Evolutionary conservation across 768 basidiomycete species (phyloP), one percentile per base, ranked within the genome.

Genomic region (Bullera alba): DNA sequence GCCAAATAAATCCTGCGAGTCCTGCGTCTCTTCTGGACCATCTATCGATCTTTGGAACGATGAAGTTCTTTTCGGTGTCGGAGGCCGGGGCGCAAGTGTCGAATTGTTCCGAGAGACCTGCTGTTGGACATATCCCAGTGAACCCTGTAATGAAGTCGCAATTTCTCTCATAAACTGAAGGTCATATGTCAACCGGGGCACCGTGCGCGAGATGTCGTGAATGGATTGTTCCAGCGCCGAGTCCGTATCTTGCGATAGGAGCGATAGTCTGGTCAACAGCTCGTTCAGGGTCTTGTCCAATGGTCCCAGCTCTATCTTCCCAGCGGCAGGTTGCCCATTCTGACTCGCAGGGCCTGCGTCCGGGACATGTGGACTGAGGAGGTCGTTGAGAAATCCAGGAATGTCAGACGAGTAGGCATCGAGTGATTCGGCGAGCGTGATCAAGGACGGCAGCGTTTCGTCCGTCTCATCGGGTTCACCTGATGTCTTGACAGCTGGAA

Each of bases 161-260:
- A 84, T 83, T 62, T 97, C 93, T 36, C 87, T 84, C 83, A 96
- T 92, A 76, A 95, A 95, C 69, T 97, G 92, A 29, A 99, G 78
- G 73, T 97, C 95, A 70, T 95, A 97, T 1, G 87, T 83, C 39
- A 99, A 78, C 32, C 95, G 81, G 12, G 95, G 89, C 19, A 96
- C 83, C 4, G 84, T 81, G 42, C 91, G 81, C 2, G 92, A 89
- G 36, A 96, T 87, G 67, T 96, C 91, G 65, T 90, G 85, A 51
- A 99, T 91, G 39, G 83, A 81, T 54, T 83, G 83, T 70, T 96
- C 95, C 49, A 96, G 80, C 46, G 85, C 77, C 10, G 83, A 75
- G 2, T 90, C 87, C 0, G 91, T 92, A 60, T 96, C 92, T 65
- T 90, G 85, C 36, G 83, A 83, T 29, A 88, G 83, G 32, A 91